A percentile compares a stretch with the other conserved stretches of the same genome.
Evolutionary conservation across 1,284 basidiomycete genomes (phyloP).

Genomic region (Gomphus bonarii): DNA sequence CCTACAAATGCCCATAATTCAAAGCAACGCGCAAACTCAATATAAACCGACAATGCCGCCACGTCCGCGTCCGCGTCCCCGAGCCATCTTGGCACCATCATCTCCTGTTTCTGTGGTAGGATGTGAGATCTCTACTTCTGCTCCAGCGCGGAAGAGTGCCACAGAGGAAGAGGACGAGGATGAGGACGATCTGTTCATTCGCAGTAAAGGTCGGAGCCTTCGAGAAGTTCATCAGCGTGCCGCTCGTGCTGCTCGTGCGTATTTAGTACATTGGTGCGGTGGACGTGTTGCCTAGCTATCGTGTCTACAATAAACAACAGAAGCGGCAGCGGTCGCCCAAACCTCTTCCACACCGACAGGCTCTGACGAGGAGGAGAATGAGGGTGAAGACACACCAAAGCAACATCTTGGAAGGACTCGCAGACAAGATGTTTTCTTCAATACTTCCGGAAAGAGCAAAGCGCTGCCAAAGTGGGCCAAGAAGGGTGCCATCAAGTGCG

Average conservation of each 20-base stretch:
- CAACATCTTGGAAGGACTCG: background rate
- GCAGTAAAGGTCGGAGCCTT: slow-evolving; percentile 6
- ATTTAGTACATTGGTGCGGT: background rate
- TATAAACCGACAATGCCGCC: slow-evolving; percentile 4
- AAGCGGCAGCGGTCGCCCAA: background rate
- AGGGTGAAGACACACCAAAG: background rate
- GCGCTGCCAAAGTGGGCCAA: slow-evolving; percentile 17
- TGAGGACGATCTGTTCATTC: slow-evolving; percentile 8
- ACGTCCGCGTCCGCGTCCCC: slow-evolving; percentile 4
- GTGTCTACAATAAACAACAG: background rate
- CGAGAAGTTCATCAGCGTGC: slow-evolving; percentile 7
- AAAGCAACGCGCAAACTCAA: background rate
- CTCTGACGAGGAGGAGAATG: background rate
- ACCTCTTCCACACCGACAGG: background rate
- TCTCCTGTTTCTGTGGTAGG: background rate
- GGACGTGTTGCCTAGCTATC: background rate
- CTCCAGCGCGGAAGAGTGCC: background rate
- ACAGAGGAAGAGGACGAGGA: background rate
- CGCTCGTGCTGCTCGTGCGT: slow-evolving; percentile 10
- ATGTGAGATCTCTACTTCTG: background rate
- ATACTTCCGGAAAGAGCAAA: background rate
- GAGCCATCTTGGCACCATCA: background rate
- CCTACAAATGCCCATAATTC: background rate
- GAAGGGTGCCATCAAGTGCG: slow-evolving; percentile 15
- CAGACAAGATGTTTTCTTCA: background rate